Conservation (phyloP, 2,329 filamentous ascomycete species). For the Diaporthe citrichinensis region DNA sequence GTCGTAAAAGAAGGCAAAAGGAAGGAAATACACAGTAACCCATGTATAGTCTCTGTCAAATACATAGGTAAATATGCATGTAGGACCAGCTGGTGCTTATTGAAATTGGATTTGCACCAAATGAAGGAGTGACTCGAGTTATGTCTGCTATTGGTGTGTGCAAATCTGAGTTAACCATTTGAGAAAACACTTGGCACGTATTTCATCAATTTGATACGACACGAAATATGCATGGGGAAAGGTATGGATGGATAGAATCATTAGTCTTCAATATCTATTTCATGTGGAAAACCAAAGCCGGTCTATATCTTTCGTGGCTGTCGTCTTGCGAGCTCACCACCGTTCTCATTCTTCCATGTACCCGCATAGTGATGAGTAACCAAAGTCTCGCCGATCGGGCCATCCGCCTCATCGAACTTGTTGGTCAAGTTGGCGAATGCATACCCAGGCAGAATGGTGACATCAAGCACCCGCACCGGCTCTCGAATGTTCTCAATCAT, state of each 20-base stretch:
- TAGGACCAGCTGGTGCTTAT: too few species aligned
- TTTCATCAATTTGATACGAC: not conserved
- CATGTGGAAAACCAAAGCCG: not conserved
- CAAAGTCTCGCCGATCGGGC: constrained; percentile 22
- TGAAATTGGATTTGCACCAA: too few species aligned
- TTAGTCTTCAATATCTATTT: not conserved
- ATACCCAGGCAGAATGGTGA: constrained; percentile 23
- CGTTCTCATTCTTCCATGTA: constrained; percentile 39
- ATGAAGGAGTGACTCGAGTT: too few species aligned
- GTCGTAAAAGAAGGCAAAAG: too few species aligned
- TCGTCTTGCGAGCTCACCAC: constrained; percentile 30
- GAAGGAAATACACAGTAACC: too few species aligned
- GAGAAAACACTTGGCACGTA: not conserved
- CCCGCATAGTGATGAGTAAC: constrained; percentile 41
- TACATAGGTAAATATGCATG: too few species aligned
- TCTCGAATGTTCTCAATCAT: constrained; percentile 10
- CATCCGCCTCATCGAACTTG: constrained; percentile 7
- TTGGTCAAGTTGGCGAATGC: constrained; percentile 17
- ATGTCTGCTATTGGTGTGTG: too few species aligned
- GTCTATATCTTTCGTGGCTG: not conserved
- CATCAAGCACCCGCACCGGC: not conserved
- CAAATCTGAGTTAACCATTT: too few species aligned
- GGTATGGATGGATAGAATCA: not conserved
- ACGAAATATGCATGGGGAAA: not conserved
- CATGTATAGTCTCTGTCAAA: too few species aligned